Base-by-base conservation (phyloP, 345 rosid species). In the Pugionium dolabratum region DNA sequence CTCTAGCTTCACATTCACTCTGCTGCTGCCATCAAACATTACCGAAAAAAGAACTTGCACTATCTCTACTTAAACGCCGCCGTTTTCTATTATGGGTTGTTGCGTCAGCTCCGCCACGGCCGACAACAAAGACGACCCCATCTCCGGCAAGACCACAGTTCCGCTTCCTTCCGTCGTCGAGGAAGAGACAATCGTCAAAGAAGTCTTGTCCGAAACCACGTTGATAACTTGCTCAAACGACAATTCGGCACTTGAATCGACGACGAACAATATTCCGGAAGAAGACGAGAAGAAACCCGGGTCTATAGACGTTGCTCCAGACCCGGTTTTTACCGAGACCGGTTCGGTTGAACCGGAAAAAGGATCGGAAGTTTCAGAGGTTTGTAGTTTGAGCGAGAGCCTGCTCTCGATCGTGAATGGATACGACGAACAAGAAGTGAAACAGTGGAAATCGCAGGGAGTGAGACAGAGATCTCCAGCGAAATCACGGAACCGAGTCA, bases 181-280 rank as follows among this genome's bases (percentile, higher is more conserved):
- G 36, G 73, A 74, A 54, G 46, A 67, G 64, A 67, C 73, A 11
- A 55, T 73, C 18, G 77, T 74, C 59, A 74, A 67, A 53, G 77
- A 74, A 67, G 77, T 74, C 63, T 61, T 74, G 64, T 74, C 77
- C 30, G 64, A 67, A 61, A 74, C 73, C 59, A 74, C 73, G 54
- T 32, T 74, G 29, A 39, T 47, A 30, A 66, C 44, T 56, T 40
- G 46, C 52, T 40, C 51, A 2, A 27, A 52, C 11, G 63, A 72
- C 55, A 59, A 60, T 26, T 39, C 50, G 4, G 27, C 69, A 4
- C 7, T 9, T 48, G 67, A 66, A 42, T 51, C 36, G 40, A 43
- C 59, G 4, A 30, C 4, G 43, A 18, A 25, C 9, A 66, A 66
- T 51, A 54, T 53, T 42, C 77, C 10, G 1, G 35, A 45, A 6